Conservation (phyloP, 73 alveolate species). For the Symbiodinium natans region DNA sequence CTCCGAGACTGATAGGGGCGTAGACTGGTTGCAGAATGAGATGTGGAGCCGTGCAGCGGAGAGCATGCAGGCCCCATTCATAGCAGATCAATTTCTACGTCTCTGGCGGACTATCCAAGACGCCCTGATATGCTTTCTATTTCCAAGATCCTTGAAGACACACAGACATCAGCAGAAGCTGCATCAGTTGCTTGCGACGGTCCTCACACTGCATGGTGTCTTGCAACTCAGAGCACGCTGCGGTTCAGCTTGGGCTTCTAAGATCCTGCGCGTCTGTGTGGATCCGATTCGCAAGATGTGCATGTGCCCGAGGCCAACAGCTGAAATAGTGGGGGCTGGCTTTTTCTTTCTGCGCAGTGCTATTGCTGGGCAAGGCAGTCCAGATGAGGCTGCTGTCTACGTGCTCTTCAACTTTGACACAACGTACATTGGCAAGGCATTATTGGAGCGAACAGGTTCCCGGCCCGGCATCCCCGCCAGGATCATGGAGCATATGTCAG, state of each 20-base stretch:
- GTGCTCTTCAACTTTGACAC: background rate
- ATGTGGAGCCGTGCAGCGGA: no score
- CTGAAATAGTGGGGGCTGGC: background rate
- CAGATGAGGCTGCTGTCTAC: slow-evolving; percentile 17
- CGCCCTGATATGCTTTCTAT: background rate
- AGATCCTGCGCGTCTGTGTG: background rate
- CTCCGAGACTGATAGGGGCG: no score
- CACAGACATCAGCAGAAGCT: background rate
- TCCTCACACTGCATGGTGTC: background rate
- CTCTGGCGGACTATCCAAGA: no score
- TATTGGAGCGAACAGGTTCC: background rate
- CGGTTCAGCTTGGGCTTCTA: background rate
- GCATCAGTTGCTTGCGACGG: background rate
- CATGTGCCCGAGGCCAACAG: background rate
- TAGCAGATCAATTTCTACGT: no score
- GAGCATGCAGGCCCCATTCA: no score
- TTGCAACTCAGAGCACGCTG: background rate
- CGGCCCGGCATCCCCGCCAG: background rate
- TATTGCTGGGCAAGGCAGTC: background rate
- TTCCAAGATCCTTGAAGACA: background rate
- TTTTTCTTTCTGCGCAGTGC: background rate
- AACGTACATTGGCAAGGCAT: background rate
- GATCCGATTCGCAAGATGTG: background rate
- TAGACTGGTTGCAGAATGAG: no score
- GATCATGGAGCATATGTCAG: slow-evolving; percentile 19